Percentiles rank a stretch among this genome's conserved stretches.
Conservation (phyloP, 768 basidiomycete species). For the Lactifluus subvellereus region DNA sequence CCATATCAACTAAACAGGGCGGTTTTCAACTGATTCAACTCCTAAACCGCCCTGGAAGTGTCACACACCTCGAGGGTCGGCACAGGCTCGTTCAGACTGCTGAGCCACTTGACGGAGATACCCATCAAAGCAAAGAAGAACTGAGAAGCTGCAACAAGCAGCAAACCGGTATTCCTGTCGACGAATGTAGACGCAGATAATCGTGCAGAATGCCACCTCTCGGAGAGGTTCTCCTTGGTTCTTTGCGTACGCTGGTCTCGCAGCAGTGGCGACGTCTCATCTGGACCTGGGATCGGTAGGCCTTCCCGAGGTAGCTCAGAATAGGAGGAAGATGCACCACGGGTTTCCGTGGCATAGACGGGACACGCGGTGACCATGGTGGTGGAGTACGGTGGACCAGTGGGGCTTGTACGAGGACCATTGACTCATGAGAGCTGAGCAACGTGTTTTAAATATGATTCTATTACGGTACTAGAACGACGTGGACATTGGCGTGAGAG, state of each 20-base stretch:
- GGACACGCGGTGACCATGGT: too few relatives aligned
- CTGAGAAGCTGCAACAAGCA: conserved; percentile 56
- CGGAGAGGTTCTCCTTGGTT: background rate
- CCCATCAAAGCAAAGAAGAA: conserved; percentile 58
- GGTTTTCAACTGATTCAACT: background rate
- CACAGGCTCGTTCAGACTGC: conserved; percentile 51
- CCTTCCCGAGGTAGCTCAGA: background rate
- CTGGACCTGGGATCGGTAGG: background rate
- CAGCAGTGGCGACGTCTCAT: conserved; percentile 1
- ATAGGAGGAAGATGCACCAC: background rate
- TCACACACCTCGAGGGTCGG: conserved; percentile 48
- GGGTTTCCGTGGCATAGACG: conserved; percentile 28
- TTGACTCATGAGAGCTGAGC: too few relatives aligned
- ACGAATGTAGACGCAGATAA: conserved; percentile 7
- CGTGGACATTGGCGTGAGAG: too few relatives aligned
- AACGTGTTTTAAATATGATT: too few relatives aligned
- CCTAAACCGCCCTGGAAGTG: background rate
- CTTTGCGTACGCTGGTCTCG: background rate
- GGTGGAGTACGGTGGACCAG: too few relatives aligned
- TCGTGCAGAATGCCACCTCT: background rate
- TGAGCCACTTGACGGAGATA: conserved; percentile 56
- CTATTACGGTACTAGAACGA: too few relatives aligned
- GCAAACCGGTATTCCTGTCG: conserved; percentile 48
- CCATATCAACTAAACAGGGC: conserved; percentile 39
- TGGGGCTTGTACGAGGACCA: too few relatives aligned